phyloP scores from a whole-genome alignment of 768 basidiomycete species.

The Mycena leptocephala region DNA sequence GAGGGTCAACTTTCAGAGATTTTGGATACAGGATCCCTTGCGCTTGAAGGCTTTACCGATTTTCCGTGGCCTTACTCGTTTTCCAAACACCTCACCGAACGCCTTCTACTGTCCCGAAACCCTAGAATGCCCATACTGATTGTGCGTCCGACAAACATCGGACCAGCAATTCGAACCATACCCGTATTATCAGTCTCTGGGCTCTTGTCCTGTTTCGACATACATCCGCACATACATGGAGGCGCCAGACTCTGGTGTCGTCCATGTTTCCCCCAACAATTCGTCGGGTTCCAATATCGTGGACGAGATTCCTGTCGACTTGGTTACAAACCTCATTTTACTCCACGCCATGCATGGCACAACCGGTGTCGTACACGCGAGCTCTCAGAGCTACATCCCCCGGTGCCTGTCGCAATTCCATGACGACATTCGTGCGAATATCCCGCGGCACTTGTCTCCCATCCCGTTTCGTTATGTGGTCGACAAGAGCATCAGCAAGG shows the following conservation, averaged over 20 bases:
- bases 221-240: constrained; percentile 8
- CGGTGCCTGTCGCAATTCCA: background rate
- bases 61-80: background rate
- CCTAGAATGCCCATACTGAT: background rate
- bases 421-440: background rate
- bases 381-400: background rate
- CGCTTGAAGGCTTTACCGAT: no score
- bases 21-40: background rate
- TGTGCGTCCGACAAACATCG: constrained; percentile 10
- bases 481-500: background rate
- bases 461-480: background rate
- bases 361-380: constrained; percentile 5
- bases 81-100: constrained; percentile 19
- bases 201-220: background rate
- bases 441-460: background rate
- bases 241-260: background rate
- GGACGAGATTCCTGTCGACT: constrained; percentile 27
- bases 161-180: constrained; percentile 3
- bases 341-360: constrained; percentile 5
- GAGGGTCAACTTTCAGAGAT: constrained; percentile 8
- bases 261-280: background rate
- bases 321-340: constrained; percentile 10
- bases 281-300: constrained; percentile 4
- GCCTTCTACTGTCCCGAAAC: background rate
- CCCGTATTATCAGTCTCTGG: background rate